phyloP scores from a whole-genome alignment of 129 eudicot species.

The Pulicaria dysenterica region DNA sequence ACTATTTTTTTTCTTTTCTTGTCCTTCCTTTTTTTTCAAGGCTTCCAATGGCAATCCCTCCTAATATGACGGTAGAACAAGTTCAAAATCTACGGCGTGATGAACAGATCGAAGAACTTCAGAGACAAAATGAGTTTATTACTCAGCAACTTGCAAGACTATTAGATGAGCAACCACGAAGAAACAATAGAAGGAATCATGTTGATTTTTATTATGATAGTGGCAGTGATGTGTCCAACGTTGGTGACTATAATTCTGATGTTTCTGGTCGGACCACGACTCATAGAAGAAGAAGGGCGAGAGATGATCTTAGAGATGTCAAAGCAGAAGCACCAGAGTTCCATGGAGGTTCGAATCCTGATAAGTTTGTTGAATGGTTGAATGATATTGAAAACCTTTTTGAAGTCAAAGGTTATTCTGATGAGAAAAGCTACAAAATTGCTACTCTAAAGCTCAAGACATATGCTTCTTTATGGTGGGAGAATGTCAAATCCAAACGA shows the following conservation, averaged over 20 bases:
- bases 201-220: not conserved
- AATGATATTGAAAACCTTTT: slow-evolving; percentile 13
- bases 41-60: not conserved
- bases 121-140: not conserved
- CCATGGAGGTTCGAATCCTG: slow-evolving; percentile 14
- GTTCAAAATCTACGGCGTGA: slow-evolving; percentile 9
- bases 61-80: too few relatives aligned
- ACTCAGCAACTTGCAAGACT: slow-evolving; percentile 14
- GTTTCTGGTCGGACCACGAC: too few relatives aligned
- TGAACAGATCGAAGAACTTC: slow-evolving; percentile 5
- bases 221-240: too few relatives aligned
- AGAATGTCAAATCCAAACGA: slow-evolving; percentile 10
- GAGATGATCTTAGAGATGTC: slow-evolving; percentile 17
- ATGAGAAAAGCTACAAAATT: slow-evolving; percentile 12
- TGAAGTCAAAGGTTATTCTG: slow-evolving; percentile 2
- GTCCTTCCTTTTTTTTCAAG: too few relatives aligned
- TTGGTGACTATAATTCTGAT: too few relatives aligned
- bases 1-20: too few relatives aligned
- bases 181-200: not conserved
- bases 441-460: not conserved
- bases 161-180: slow-evolving; percentile 6
- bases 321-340: not conserved
- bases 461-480: slow-evolving; percentile 14
- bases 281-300: slow-evolving; percentile 2
- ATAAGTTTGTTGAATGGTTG: slow-evolving; percentile 11